Percentiles rank a stretch among this genome's conserved stretches.
Evolutionary conservation across 169 alveolate genomes (phyloP).

Genomic region (Eimeria mitis): DNA sequence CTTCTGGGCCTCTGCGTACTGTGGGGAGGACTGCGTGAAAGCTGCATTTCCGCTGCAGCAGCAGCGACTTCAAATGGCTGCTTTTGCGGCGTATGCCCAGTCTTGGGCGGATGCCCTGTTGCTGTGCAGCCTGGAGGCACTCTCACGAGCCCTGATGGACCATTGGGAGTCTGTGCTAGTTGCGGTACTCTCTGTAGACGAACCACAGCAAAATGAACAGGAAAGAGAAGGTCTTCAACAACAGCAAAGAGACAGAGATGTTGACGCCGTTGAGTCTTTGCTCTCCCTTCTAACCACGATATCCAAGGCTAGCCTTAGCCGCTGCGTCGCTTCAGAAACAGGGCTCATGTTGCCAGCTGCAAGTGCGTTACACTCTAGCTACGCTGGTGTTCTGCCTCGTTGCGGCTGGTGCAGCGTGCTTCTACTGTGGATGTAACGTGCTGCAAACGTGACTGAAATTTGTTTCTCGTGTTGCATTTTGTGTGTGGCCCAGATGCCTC

Average conservation of each 20-base stretch:
- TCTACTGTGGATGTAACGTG: background rate
- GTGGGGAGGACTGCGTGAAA: slow-evolving; percentile 17
- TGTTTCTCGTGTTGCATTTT: slow-evolving; percentile 1
- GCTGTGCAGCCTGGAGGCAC: slow-evolving; percentile 76
- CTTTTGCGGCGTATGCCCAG: slow-evolving; percentile 29
- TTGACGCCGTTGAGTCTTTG: slow-evolving; percentile 25
- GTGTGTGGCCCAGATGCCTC: slow-evolving; percentile 51
- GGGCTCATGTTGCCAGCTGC: slow-evolving; percentile 54
- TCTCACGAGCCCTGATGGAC: slow-evolving; percentile 18
- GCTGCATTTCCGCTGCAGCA: slow-evolving; percentile 37
- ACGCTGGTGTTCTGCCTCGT: background rate
- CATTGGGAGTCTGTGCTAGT: slow-evolving; percentile 30
- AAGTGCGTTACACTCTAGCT: slow-evolving; percentile 31
- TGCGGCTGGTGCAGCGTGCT: background rate
- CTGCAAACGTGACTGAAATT: background rate
- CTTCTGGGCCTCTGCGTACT: slow-evolving; percentile 63
- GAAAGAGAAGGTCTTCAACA: background rate
- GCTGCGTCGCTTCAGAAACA: slow-evolving; percentile 43
- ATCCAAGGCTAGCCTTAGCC: slow-evolving; percentile 44
- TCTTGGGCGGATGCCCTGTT: slow-evolving; percentile 38
- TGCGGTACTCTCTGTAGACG: background rate
- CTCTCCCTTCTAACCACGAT: slow-evolving; percentile 27
- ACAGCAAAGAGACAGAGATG: background rate
- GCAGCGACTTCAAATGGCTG: slow-evolving; percentile 17
- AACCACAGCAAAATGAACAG: background rate